These are phyloP conservation scores for Begonia peltatifolia DNA, from an alignment of 306 rosid species.

Conservation along the genomic window DNA sequence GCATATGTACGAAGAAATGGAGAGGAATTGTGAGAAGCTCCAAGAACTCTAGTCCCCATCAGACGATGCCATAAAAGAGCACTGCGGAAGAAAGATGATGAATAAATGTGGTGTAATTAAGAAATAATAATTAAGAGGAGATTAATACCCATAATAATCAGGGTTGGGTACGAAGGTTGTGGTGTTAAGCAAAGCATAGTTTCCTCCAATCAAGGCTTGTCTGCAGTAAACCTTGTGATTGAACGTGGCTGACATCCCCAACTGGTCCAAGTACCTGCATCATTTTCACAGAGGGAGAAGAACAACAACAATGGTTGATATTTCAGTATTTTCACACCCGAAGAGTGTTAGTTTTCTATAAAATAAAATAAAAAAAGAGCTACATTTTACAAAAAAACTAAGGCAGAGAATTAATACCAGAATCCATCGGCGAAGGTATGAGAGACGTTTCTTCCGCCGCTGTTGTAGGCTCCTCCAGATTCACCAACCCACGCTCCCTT, in stretches of 20 bases:
- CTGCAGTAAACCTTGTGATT: slow-evolving; percentile 48
- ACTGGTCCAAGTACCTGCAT: slow-evolving; percentile 49
- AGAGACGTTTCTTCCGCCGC: slow-evolving; percentile 53
- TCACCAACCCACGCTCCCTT: slow-evolving; percentile 64
- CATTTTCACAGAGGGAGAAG: neutral
- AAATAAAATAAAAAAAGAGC: too few species aligned
- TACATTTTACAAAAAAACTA: too few species aligned
- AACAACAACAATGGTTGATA: neutral
- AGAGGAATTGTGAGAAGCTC: slow-evolving; percentile 2
- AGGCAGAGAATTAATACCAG: slow-evolving; percentile 21
- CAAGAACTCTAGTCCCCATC: slow-evolving; percentile 9
- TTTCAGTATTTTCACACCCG: too few species aligned
- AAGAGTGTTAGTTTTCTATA: too few species aligned
- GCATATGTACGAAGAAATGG: slow-evolving; percentile 11
- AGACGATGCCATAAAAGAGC: slow-evolving; percentile 12
- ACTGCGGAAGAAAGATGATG: neutral
- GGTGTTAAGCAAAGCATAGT: slow-evolving; percentile 47
- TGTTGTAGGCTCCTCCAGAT: slow-evolving; percentile 65
- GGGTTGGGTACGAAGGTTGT: slow-evolving; percentile 57
- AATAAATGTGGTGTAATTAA: neutral
- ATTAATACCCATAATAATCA: slow-evolving; percentile 33
- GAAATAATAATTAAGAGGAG: neutral
- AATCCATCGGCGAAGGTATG: slow-evolving; percentile 50
- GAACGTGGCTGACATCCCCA: slow-evolving; percentile 46
- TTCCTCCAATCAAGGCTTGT: slow-evolving; percentile 56